Conservation (phyloP, 345 rosid species). For the Linum usitatissimum region DNA sequence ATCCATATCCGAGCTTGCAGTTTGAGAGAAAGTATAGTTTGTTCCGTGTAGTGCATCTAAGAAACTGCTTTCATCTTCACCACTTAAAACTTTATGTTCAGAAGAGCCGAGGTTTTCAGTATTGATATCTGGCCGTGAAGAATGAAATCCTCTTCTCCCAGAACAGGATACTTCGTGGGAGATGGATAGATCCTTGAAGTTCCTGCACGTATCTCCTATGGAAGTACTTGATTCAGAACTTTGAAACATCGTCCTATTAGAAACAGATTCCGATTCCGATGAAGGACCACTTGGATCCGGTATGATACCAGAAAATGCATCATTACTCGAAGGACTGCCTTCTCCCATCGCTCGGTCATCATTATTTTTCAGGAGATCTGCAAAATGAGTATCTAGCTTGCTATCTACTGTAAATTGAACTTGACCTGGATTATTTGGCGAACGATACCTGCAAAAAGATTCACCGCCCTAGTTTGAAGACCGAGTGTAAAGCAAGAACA, state of each 20-base stretch:
- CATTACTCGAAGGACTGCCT: too few relatives aligned
- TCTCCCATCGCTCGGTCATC: too few relatives aligned
- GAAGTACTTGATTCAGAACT: slow-evolving; percentile 9
- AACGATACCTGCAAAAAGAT: slow-evolving; percentile 31
- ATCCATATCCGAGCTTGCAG: slow-evolving; percentile 14
- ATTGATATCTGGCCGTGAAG: slow-evolving; percentile 14
- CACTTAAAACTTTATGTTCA: not conserved
- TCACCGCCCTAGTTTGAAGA: slow-evolving; percentile 1
- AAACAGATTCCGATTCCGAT: slow-evolving; percentile 3
- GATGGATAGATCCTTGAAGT: slow-evolving; percentile 10
- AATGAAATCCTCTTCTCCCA: not conserved
- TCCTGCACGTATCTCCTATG: slow-evolving; percentile 16
- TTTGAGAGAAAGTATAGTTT: slow-evolving; percentile 18
- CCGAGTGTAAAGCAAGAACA: not conserved
- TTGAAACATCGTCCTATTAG: slow-evolving; percentile 14
- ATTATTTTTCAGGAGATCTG: too few relatives aligned
- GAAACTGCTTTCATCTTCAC: slow-evolving; percentile 42
- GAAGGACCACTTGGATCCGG: too few relatives aligned
- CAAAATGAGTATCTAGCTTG: too few relatives aligned
- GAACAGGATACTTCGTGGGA: slow-evolving; percentile 12
- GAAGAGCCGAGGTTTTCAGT: slow-evolving; percentile 9
- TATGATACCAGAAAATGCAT: too few relatives aligned
- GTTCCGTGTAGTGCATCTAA: slow-evolving; percentile 35
- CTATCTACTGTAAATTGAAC: slow-evolving; percentile 7
- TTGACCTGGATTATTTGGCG: slow-evolving; percentile 26